Conservation (phyloP, 106 monocot genomes). For the Amphibolis antarctica region DNA sequence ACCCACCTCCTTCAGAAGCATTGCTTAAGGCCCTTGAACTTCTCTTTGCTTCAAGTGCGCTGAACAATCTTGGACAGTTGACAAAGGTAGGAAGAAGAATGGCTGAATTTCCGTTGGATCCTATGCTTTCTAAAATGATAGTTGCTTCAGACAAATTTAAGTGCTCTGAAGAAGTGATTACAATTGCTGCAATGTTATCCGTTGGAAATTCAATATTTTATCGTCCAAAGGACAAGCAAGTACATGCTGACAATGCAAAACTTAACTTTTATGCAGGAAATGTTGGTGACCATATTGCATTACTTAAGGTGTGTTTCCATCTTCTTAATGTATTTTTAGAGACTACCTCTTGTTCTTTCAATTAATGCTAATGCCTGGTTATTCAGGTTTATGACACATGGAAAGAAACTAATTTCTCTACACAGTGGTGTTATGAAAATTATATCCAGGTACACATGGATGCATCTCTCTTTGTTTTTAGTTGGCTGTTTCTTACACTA, state of each 20-base stretch:
- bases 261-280: slow-evolving; percentile 86
- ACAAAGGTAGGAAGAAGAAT: slow-evolving; percentile 86
- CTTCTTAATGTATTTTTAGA: background rate
- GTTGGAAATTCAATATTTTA: slow-evolving; percentile 94
- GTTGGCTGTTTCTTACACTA: too few species aligned
- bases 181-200: slow-evolving; percentile 73
- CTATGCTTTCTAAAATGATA: slow-evolving; percentile 97
- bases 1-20: slow-evolving; percentile 88
- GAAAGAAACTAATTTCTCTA: slow-evolving; percentile 90
- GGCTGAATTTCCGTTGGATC: slow-evolving; percentile 93
- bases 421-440: slow-evolving; percentile 98
- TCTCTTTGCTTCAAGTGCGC: slow-evolving; percentile 73
- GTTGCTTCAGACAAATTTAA: slow-evolving; percentile 87
- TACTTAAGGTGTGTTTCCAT: slow-evolving; percentile 46
- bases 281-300: slow-evolving; percentile 87
- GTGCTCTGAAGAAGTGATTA: slow-evolving; percentile 71
- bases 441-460: slow-evolving; percentile 67
- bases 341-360: background rate
- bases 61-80: slow-evolving; percentile 73
- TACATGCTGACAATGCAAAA: slow-evolving; percentile 92
- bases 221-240: slow-evolving; percentile 89
- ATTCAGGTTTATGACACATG: slow-evolving; percentile 80
- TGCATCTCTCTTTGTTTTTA: too few species aligned
- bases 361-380: background rate
- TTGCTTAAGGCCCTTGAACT: slow-evolving; percentile 74